Evolutionary conservation across 768 basidiomycete genomes (phyloP).

Genomic region (Ramaria sp.): DNA sequence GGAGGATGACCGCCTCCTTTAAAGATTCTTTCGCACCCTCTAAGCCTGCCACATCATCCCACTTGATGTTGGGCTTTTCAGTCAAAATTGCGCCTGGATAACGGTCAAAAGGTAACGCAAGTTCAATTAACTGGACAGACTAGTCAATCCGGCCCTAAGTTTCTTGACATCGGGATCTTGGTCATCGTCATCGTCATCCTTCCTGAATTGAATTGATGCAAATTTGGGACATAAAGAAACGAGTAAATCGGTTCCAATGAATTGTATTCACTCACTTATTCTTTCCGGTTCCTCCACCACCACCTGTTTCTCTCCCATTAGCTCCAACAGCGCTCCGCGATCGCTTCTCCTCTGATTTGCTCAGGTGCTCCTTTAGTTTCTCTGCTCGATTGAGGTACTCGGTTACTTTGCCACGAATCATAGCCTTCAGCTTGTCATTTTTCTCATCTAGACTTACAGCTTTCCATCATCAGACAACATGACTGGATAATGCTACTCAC

Average conservation of each 20-base stretch:
- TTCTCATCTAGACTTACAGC: constrained; percentile 56
- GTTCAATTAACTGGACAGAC: constrained; percentile 12
- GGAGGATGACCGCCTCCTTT: constrained; percentile 98
- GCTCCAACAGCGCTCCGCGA: constrained; percentile 40
- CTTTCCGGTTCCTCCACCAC: constrained; percentile 23
- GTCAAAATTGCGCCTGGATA: constrained; percentile 65
- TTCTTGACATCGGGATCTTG: constrained; percentile 93
- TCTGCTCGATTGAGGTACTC: constrained; percentile 92
- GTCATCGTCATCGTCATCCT: constrained; percentile 51
- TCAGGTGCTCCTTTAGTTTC: constrained; percentile 76
- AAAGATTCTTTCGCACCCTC: constrained; percentile 91
- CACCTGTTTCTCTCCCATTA: constrained; percentile 33
- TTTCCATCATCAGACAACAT: not conserved
- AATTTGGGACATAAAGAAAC: not conserved
- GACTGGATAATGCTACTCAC: constrained; percentile 31
- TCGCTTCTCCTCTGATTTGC: constrained; percentile 52
- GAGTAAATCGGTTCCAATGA: constrained; percentile 3
- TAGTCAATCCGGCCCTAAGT: constrained; percentile 78
- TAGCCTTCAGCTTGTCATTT: constrained; percentile 82
- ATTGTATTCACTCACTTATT: constrained; percentile 20
- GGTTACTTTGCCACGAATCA: constrained; percentile 80
- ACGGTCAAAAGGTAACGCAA: not conserved
- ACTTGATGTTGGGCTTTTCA: constrained; percentile 92
- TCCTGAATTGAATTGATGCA: constrained; percentile 17
- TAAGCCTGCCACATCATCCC: constrained; percentile 98